Evolutionary conservation across 2,329 filamentous ascomycete genomes (phyloP), one percentile per base, ranked within the genome.

Genomic region (Diaporthe citrichinensis): DNA sequence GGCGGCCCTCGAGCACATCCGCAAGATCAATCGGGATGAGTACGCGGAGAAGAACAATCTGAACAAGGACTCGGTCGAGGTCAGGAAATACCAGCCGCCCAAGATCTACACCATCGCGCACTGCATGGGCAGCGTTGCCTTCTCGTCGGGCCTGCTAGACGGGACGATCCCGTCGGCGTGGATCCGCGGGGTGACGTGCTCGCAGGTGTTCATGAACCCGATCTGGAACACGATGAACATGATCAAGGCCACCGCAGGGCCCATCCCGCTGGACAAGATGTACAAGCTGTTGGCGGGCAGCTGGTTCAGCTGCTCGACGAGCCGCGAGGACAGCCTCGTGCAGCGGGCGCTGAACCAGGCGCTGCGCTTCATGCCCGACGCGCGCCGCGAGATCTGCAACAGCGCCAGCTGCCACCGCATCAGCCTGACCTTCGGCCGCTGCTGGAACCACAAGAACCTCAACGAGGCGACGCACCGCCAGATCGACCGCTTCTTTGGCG

Each of bases 381-480:
- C 83, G 15, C 83, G 86, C 12, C 82, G 84, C 36, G 92, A 94
- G 83, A 85, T 91, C 3, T 94, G 92, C 84, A 89, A 86, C 80
- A 92, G 88, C 76, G 88, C 89, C 2, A 86, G 86, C 71, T 94
- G 92, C 83, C 92, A 93, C 82, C 88, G 92, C 23, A 85, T 86
- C 72, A 87, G 87, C 7, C 83, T 93, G 34, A 87, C 90, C 20
- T 93, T 92, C 78, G 92, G 91, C 49, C 88, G 90, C 77, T 90
- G 87, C 82, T 94, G 91, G 91, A 91, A 88, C 79, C 92, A 94
- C 81, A 81, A 79, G 4, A 93, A 93, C 81, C 87, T 93, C 41
- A 93, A 93, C 83, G 90, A 90, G 83, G 90, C 88, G 4, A 94
- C 92, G 2, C 92, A 93, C 82, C 84, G 87, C 0, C 88, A 92